Conservation (phyloP, 2,329 filamentous ascomycete genomes). For the Ascochyta viciae-villosae region DNA sequence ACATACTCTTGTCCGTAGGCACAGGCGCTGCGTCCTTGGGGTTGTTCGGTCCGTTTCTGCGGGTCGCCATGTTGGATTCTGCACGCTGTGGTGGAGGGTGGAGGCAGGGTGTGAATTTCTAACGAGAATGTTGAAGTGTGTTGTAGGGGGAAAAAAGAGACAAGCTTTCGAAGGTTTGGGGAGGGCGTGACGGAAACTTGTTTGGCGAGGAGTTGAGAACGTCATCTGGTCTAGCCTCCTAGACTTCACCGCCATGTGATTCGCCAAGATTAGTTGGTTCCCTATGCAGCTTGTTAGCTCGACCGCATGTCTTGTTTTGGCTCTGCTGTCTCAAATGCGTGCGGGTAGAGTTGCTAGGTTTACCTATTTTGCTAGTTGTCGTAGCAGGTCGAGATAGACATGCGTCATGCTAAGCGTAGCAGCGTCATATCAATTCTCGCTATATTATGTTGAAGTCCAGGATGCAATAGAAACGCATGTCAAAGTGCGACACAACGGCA, state of each 20-base stretch:
- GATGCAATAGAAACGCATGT: too few relatives aligned
- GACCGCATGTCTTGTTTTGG: neutral
- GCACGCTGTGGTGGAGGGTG: neutral
- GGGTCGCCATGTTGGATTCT: constrained; percentile 11
- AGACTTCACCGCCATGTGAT: constrained; percentile 15
- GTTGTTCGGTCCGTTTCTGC: constrained; percentile 16
- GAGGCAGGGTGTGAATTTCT: neutral
- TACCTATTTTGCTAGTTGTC: neutral
- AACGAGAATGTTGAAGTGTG: neutral
- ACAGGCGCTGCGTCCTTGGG: constrained; percentile 39
- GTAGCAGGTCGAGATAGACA: too few relatives aligned
- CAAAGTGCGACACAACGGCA: too few relatives aligned
- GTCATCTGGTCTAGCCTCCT: constrained; percentile 18
- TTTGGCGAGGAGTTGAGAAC: constrained; percentile 16
- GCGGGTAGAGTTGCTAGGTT: neutral
- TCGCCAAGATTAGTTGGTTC: constrained; percentile 11
- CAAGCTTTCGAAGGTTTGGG: constrained; percentile 9
- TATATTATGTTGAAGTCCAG: too few relatives aligned
- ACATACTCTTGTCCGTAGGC: constrained; percentile 15
- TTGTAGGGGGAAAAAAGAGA: neutral
- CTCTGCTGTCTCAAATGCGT: neutral
- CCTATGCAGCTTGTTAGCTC: neutral
- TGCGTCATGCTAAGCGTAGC: too few relatives aligned
- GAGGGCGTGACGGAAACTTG: constrained; percentile 7
- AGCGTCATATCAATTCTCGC: too few relatives aligned